Base-by-base conservation (phyloP, 2,329 filamentous ascomycete species). In the Fonsecaea monophora region DNA sequence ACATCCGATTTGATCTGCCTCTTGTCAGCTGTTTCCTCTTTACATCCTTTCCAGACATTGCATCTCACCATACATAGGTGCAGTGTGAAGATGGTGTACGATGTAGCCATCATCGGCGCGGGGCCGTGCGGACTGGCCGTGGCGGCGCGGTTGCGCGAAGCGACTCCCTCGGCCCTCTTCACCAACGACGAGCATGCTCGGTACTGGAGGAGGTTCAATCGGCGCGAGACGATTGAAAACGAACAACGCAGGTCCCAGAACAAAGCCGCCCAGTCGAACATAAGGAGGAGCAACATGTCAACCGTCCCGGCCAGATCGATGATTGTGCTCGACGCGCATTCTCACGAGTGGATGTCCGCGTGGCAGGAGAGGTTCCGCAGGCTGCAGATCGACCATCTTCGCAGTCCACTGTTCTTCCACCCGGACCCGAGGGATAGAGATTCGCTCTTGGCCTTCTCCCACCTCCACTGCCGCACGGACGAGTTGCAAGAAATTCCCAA, bases 371-470 rank as follows among this genome's bases (percentile, higher is more conserved):
- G 90, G 3, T 94, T 94, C 77, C 81, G 83, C 37, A 85, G 84
- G 2, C 86, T 92, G 53, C 85, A 88, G 57, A 94, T 94, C 55
- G 82, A 85, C 1, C 87, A 93, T 72, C 80, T 95, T 45, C 84
- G 91, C 15, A 93, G 90, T 71, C 91, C 90, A 0, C 91, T 94
- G 89, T 90, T 94, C 73, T 94, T 92, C 80, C 91, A 95, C 74
- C 83, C 92, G 13, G 91, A 94, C 73, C 91, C 91, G 0, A 82
- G 85, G 0, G 91, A 94, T 76, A 83, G 90, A 1, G 91, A 94
- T 78, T 89, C 89, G 0, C 79, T 94, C 72, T 79, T 94, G 25
- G 89, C 87, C 0, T 91, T 89, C 77, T 85, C 90, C 0, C 87
- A 90, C 72, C 83, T 85, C 64, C 81, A 84, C 18, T 83, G 84